A percentile compares a stretch with the other conserved stretches of the same genome.
Conservation (phyloP, 164 flowering plant genomes). For the Magnolia sinica region DNA sequence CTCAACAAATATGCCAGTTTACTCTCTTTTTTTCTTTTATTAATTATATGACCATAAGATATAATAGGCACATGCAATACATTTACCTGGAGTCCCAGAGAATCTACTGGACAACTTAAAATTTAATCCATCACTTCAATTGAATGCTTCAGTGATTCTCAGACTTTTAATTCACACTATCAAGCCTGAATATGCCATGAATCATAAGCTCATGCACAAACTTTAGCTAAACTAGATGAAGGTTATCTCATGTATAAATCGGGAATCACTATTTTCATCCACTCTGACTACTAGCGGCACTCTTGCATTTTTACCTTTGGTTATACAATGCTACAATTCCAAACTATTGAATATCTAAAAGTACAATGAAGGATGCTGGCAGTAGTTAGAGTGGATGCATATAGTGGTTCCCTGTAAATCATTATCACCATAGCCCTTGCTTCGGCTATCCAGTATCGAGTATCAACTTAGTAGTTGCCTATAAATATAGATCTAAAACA, state of each 20-base stretch:
- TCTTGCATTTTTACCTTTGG: not conserved
- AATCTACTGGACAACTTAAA: too few species aligned
- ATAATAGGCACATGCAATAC: not conserved
- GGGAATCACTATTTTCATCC: not conserved
- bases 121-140: not conserved
- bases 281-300: not conserved
- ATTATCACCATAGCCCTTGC: not conserved
- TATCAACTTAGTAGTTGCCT: not conserved
- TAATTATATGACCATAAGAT: too few species aligned
- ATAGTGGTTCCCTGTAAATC: not conserved
- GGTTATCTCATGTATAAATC: too few species aligned
- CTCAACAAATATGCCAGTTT: too few species aligned
- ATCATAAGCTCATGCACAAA: not conserved
- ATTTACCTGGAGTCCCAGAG: not conserved
- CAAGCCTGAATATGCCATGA: not conserved
- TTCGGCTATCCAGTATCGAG: not conserved
- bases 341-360: not conserved
- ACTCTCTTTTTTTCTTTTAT: too few species aligned
- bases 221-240: not conserved
- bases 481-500: too few species aligned
- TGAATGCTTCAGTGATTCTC: not conserved
- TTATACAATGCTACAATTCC: not conserved
- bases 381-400: not conserved
- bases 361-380: not conserved
- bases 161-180: not conserved